Base-by-base conservation (phyloP, 2,329 filamentous ascomycete genomes). In the Plectosphaerella sp. region DNA sequence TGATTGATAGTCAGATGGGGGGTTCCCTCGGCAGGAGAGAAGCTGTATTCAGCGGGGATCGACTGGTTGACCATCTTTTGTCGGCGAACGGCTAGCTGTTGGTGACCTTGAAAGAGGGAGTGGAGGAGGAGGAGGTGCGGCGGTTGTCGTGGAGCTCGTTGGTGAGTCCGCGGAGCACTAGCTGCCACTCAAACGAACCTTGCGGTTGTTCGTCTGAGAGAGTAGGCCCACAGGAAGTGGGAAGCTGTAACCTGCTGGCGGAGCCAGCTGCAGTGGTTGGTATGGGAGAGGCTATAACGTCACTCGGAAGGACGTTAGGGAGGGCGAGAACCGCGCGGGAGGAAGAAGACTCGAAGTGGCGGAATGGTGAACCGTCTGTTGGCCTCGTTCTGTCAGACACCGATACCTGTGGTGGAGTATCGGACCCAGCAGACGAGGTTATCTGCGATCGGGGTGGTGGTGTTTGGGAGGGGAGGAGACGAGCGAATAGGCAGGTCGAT, bases 161-260 rank as follows among this genome's bases (percentile, higher is more conserved):
- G 68, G 68, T 72, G 73, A 78, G 79, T 83, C 82, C 80, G 86
- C 88, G 88, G 88, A 94, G 91, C 91, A 89, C 91, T 91, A 88
- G 91, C 91, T 95, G 86, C 89, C 85, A 82, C 90, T 84, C 90
- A 95, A 91, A 93, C 89, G 90, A 92, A 92, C 88, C 83, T 87
- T 91, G 88, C 84, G 84, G 42, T 87, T 80, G 88, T 89, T 80
- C 89, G 91, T 82, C 85, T 89, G 89, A 92, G 89, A 92, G 88
- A 94, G 90, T 91, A 94, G 91, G 89, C 91, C 90, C 91, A 94
- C 88, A 84, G 82, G 79, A 82, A 77, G 80, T 78, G 76, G 77
- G 74, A 71, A 72, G 72, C 64, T 62, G 66, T 33, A 73, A 72
- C 78, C 81, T 82, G 89, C 88, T 93, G 89, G 91, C 89, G 83